Evolutionary conservation across 2,329 filamentous ascomycete species (phyloP), one percentile per base, ranked within the genome.

Genomic region (Thelonectria olida): DNA sequence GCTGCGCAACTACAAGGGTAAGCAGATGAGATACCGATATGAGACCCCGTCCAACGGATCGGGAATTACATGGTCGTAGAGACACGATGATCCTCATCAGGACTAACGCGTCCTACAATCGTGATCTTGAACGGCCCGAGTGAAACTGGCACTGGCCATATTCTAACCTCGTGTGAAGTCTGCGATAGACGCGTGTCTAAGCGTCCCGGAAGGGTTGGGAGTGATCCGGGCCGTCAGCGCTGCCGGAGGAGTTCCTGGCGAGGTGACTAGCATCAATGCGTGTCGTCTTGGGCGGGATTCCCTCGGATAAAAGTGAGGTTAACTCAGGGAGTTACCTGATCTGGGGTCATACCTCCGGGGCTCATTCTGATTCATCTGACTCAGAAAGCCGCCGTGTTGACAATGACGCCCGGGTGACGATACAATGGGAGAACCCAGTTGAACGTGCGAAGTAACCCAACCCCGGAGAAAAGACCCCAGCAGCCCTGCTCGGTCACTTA

Each of bases 311-410:
- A n/a, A n/a, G n/a, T n/a, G n/a, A n/a, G n/a, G n/a, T n/a, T n/a
- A n/a, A n/a, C n/a, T n/a, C n/a, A n/a, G n/a, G n/a, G n/a, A n/a
- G n/a, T n/a, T 55, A 17, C 45, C 8, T 42, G 31, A 47, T 27
- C 20, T 28, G 31, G 42, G 52, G 52, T n/a, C 25, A 15, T 34
- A n/a, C 27, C 20, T 45, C 55, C 31, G 31, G 20, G 31, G 36
- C 25, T 38, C 48, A n/a, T n/a, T n/a, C n/a, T n/a, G n/a, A n/a
- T 52, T 31, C 50, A 53, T 62, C 59, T 62, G 59, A 62, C 60
- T 62, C 55, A 62, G 60, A 58, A 53, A 25, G 44, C 47, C 49
- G 41, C 50, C 38, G 39, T 34, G 45, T 36, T 58, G 50, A 51
- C 51, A 34, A n/a, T 48, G 50, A 58, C 28, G 41, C 27, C 52